phyloP scores from a whole-genome alignment of 805 yeast genomes.

The Candida orba region DNA sequence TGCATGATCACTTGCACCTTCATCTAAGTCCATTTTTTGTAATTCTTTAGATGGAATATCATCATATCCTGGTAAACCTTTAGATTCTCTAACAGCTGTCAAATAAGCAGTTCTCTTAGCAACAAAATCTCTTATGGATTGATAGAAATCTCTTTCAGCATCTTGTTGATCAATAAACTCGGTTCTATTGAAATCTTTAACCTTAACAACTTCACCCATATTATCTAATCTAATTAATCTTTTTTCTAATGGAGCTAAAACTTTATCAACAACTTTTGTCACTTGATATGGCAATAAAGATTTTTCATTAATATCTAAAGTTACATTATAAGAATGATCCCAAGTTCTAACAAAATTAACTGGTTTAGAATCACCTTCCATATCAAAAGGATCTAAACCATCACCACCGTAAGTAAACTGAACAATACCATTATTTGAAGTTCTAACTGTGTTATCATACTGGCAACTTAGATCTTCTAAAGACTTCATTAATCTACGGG shows the following conservation, averaged over 20 bases:
- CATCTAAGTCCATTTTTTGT: slow-evolving; percentile 33
- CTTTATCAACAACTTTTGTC: slow-evolving; percentile 41
- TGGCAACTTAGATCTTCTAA: slow-evolving; percentile 90
- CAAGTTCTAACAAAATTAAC: slow-evolving; percentile 91
- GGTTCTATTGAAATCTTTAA: slow-evolving; percentile 39
- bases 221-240: slow-evolving; percentile 64
- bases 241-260: slow-evolving; percentile 55
- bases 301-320: slow-evolving; percentile 46
- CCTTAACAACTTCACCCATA: slow-evolving; percentile 46
- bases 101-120: slow-evolving; percentile 47
- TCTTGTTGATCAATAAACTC: slow-evolving; percentile 78
- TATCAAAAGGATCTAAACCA: slow-evolving; percentile 94
- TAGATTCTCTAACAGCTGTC: slow-evolving; percentile 47
- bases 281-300: slow-evolving; percentile 70
- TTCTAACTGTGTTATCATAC: slow-evolving; percentile 91
- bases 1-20: slow-evolving; percentile 27
- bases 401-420: slow-evolving; percentile 99
- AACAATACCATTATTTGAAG: slow-evolving; percentile 92
- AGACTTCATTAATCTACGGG: slow-evolving; percentile 96
- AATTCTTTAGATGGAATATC: slow-evolving; percentile 39
- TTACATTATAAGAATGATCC: slow-evolving; percentile 81
- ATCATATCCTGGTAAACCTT: slow-evolving; percentile 41
- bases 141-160: slow-evolving; percentile 80
- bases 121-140: slow-evolving; percentile 63
- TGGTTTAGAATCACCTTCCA: slow-evolving; percentile 98